Percentiles rank a stretch among this genome's conserved stretches.
phyloP scores from a whole-genome alignment of 306 rosid genomes.

The Acacia acuminata region DNA sequence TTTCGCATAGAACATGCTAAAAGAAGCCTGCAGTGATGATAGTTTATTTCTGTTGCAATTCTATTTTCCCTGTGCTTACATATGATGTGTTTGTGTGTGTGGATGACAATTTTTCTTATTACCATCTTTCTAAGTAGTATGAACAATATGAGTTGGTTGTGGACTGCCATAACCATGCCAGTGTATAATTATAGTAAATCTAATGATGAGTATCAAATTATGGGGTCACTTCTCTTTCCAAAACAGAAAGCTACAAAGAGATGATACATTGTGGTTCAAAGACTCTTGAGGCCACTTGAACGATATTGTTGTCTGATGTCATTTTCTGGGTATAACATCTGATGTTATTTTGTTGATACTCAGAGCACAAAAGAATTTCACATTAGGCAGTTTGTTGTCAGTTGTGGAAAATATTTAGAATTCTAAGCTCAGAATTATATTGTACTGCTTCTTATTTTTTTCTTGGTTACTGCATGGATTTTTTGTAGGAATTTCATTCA shows the following conservation, averaged over 20 bases:
- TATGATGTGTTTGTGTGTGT: background rate
- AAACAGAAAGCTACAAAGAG: background rate
- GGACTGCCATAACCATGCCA: background rate
- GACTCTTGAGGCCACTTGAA: background rate
- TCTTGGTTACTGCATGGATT: conserved; percentile 39
- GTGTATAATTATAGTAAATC: background rate
- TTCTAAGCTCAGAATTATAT: conserved; percentile 4
- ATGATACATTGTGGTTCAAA: background rate
- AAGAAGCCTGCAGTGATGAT: conserved; percentile 11
- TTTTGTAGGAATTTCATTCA: conserved; percentile 80
- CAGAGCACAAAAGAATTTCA: background rate
- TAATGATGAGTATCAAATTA: background rate
- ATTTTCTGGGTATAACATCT: background rate
- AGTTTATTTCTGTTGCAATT: conserved; percentile 10
- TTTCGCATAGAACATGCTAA: background rate
- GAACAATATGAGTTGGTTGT: background rate
- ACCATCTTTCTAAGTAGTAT: background rate
- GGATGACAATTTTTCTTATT: background rate
- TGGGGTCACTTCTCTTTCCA: background rate
- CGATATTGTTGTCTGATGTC: conserved; percentile 3
- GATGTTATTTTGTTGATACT: conserved; percentile 6
- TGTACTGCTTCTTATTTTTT: conserved; percentile 1
- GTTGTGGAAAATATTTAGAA: background rate
- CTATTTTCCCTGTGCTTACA: background rate
- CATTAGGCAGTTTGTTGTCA: background rate